Percentiles rank a stretch among this genome's conserved stretches.
Evolutionary conservation across 306 rosid genomes (phyloP).

Genomic region (Lablab purpureus): DNA sequence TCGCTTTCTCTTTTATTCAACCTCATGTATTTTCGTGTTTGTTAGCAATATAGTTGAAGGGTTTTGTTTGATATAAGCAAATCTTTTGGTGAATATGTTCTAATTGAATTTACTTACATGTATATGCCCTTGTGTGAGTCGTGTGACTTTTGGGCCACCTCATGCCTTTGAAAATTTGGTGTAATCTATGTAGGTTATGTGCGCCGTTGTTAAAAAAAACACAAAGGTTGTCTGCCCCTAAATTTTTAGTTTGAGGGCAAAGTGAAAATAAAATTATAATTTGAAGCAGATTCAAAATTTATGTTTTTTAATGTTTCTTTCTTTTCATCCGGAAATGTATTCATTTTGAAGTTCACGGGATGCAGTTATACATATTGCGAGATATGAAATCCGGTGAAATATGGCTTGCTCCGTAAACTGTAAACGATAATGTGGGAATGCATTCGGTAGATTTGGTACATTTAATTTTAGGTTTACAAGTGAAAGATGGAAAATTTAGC

Average conservation of each 20-base stretch:
- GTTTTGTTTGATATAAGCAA: slow-evolving; percentile 43
- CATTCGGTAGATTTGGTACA: too few species aligned
- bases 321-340: not conserved
- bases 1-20: slow-evolving; percentile 43
- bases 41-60: slow-evolving; percentile 48
- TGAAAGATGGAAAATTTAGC: too few species aligned
- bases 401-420: too few species aligned
- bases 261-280: not conserved
- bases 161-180: slow-evolving; percentile 39
- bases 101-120: slow-evolving; percentile 45
- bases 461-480: too few species aligned
- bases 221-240: slow-evolving; percentile 19
- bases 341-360: not conserved
- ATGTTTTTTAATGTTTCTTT: not conserved
- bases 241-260: slow-evolving; percentile 29
- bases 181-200: slow-evolving; percentile 35
- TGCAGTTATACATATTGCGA: not conserved
- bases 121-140: slow-evolving; percentile 45
- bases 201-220: not conserved
- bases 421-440: too few species aligned
- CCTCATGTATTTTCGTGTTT: slow-evolving; percentile 43
- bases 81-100: slow-evolving; percentile 50
- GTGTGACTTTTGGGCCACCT: slow-evolving; percentile 45
- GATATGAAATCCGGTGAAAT: too few species aligned
- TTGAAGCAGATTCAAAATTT: not conserved